A percentile compares a stretch with the other conserved stretches of the same genome.
These are phyloP conservation scores for Rhododendron williamsianum DNA, from an alignment of 148 eudicot species.

Conservation along the genomic window DNA sequence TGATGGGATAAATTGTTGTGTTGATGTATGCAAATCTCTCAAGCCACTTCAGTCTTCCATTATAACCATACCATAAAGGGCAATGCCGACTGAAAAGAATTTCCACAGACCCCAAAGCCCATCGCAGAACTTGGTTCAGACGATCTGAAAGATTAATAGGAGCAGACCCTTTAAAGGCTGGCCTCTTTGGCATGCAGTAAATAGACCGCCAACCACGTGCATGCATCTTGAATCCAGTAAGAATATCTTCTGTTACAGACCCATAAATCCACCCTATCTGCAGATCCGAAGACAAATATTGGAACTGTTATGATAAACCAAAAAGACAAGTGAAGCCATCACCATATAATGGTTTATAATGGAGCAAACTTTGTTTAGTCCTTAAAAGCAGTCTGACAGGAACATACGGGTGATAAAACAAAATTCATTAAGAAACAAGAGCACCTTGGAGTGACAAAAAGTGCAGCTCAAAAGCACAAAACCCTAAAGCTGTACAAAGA, in stretches of 20 bases:
- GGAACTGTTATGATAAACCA: neutral
- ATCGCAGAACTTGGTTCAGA: constrained; percentile 80
- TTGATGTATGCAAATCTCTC: constrained; percentile 70
- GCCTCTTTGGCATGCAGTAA: constrained; percentile 72
- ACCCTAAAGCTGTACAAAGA: neutral
- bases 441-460: neutral
- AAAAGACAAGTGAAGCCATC: neutral
- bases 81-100: constrained; percentile 78
- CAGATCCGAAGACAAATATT: constrained; percentile 7
- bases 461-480: neutral
- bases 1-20: constrained; percentile 70
- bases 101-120: constrained; percentile 89
- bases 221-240: constrained; percentile 88
- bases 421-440: neutral
- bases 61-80: constrained; percentile 77
- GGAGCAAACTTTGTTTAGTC: neutral
- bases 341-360: neutral
- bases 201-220: constrained; percentile 90
- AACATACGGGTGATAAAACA: neutral
- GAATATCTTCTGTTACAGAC: constrained; percentile 89
- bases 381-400: neutral
- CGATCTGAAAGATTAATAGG: constrained; percentile 89
- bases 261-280: constrained; percentile 95
- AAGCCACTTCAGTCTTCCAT: constrained; percentile 67
- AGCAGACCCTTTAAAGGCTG: constrained; percentile 91